Base-by-base conservation (phyloP, 2,329 filamentous ascomycete genomes). In the Davidsoniella virescens region DNA sequence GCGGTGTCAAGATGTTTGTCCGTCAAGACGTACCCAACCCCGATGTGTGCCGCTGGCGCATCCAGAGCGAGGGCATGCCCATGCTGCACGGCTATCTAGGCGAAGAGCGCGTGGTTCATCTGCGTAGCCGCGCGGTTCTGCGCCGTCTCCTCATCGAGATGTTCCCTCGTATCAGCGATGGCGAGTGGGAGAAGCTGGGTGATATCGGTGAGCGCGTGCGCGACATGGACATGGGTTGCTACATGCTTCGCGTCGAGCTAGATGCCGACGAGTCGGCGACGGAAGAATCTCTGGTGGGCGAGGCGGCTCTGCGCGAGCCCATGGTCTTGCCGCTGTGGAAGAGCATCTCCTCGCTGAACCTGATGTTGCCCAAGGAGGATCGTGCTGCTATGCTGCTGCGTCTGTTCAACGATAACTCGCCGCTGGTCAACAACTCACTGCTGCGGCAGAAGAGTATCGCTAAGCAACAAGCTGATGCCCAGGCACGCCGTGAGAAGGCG, bases 301-400 rank as follows among this genome's bases (percentile, higher is more conserved):
- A 51, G 42, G 64, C 68, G 7, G 70, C 73, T 43, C 81, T 80
- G 54, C 64, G 67, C 20, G 90, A 96, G 68, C 72, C 77, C 23
- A 87, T 95, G 77, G 84, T 90, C 1, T 73, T 98, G 16, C 92
- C 92, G 3, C 70, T 98, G 25, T 98, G 92, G 92, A 83, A 93
- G 66, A 93, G 87, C 62, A 76, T 94, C 54, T 81, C 88, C 58
- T 90, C 84, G 17, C 72, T 96, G 53, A 98, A 98, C 64, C 76
- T 98, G 49, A 98, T 98, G 92, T 72, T 98, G 60, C 90, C 92
- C 46, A 98, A 98, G 70, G 92, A 98, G 64, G 92, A 98, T 57
- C 78, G 92, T 14, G 82, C 80, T 20, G 92, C 92, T 1, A 93
- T 96, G 86, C 69, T 96, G 57, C 71, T 96, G 55, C 75, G 92